Conservation (phyloP, 2,329 filamentous ascomycete species). For the Colletotrichum simmondsii region DNA sequence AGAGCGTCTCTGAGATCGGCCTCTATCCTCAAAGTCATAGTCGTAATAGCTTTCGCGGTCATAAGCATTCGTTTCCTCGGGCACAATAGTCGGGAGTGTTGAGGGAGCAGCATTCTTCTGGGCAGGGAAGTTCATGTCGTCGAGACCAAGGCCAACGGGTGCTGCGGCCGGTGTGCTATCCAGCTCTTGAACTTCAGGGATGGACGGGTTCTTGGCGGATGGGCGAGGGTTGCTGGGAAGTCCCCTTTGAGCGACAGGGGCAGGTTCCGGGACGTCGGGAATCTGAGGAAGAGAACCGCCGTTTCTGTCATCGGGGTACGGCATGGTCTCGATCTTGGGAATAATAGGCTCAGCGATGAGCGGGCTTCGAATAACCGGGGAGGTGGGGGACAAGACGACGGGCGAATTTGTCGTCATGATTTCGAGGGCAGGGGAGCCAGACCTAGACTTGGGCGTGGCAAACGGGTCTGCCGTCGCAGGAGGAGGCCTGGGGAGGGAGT, state of each 20-base stretch:
- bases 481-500: constrained; percentile 56
- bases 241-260: constrained; percentile 44
- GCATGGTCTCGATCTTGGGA: constrained; percentile 51
- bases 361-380: constrained; percentile 23
- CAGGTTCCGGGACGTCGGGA: constrained; percentile 50
- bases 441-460: constrained; percentile 43
- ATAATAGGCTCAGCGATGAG: constrained; percentile 44
- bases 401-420: constrained; percentile 39
- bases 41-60: constrained; percentile 36
- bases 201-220: constrained; percentile 27
- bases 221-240: constrained; percentile 30
- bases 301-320: constrained; percentile 47
- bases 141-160: constrained; percentile 34
- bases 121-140: constrained; percentile 37
- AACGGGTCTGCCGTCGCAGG: constrained; percentile 49
- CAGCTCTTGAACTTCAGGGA: constrained; percentile 7
- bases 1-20: constrained; percentile 45
- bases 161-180: constrained; percentile 28
- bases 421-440: constrained; percentile 27
- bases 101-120: constrained; percentile 49
- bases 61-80: constrained; percentile 38
- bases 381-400: constrained; percentile 34
- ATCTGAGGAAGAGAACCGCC: constrained; percentile 39
- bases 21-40: constrained; percentile 46
- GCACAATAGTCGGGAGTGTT: constrained; percentile 42